Conservation (phyloP, 345 rosid species). For the Eucalyptus erythrocorys region DNA sequence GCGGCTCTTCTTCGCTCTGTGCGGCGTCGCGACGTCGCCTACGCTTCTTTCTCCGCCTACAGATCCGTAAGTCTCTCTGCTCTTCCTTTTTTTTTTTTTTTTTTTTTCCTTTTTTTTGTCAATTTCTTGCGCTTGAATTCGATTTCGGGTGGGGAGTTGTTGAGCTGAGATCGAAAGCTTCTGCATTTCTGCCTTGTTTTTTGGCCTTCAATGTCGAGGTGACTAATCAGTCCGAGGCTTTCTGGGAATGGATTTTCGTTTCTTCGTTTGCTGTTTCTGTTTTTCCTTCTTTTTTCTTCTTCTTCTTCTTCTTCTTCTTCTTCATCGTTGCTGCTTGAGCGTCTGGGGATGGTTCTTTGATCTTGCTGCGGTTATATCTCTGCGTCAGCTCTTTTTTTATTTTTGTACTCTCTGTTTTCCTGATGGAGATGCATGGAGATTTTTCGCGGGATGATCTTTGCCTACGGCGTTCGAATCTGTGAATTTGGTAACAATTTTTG, state of each 20-base stretch:
- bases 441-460: neutral
- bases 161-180: neutral
- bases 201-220: neutral
- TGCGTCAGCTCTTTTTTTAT: neutral
- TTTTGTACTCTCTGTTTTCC: neutral
- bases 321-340: neutral
- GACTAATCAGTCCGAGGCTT: neutral
- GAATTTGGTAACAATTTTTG: neutral
- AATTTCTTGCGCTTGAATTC: neutral
- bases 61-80: constrained; percentile 35
- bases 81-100: rapidly evolving
- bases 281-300: neutral
- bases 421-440: neutral
- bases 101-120: too few relatives aligned
- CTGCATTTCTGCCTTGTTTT: neutral
- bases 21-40: constrained; percentile 55
- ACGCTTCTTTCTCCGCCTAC: constrained; percentile 43
- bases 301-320: neutral
- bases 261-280: neutral
- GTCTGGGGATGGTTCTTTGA: neutral
- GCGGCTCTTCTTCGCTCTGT: constrained; percentile 54
- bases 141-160: neutral
- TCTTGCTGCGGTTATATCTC: neutral
- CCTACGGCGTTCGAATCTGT: neutral
- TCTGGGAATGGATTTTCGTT: neutral